These are phyloP conservation scores for Colletotrichum sp. DNA, from an alignment of 2,329 filamentous ascomycete genomes.

Conservation along the genomic window DNA sequence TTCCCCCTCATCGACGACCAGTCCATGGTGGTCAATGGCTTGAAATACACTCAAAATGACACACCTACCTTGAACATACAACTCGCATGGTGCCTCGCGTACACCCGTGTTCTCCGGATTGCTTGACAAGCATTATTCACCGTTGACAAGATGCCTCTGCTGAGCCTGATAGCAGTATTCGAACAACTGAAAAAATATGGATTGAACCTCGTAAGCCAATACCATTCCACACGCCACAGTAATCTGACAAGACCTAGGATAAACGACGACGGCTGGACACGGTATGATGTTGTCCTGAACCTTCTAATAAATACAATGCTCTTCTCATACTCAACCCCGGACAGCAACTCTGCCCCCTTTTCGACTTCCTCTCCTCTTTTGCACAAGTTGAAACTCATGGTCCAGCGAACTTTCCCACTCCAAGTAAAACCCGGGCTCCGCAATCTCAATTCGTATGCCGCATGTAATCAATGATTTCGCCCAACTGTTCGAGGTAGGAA, in stretches of 20 bases:
- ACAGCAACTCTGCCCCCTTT: conserved; percentile 1
- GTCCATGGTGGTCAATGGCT: neutral
- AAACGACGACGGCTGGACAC: neutral
- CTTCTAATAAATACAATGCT: conserved; percentile 21
- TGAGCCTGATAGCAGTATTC: neutral
- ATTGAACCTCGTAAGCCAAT: conserved; percentile 15
- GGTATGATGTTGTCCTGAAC: neutral
- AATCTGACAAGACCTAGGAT: conserved; percentile 14
- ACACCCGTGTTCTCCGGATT: neutral
- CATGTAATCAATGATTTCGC: conserved; percentile 20
- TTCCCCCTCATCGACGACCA: neutral
- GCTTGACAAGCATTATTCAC: neutral
- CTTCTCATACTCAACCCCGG: neutral
- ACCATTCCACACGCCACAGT: conserved; percentile 13
- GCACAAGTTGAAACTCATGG: conserved; percentile 4
- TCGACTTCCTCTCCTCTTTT: conserved; percentile 6
- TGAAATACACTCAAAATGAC: neutral
- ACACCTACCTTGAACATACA: neutral
- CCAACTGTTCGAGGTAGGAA: conserved; percentile 11
- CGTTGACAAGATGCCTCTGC: neutral
- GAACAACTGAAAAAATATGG: neutral
- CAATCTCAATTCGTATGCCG: conserved; percentile 21
- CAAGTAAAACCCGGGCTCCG: conserved; percentile 13
- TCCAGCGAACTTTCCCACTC: neutral
- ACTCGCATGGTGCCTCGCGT: neutral